phyloP scores from a whole-genome alignment of 2,329 filamentous ascomycete genomes.

The Nannizziopsis arthrosporioides region DNA sequence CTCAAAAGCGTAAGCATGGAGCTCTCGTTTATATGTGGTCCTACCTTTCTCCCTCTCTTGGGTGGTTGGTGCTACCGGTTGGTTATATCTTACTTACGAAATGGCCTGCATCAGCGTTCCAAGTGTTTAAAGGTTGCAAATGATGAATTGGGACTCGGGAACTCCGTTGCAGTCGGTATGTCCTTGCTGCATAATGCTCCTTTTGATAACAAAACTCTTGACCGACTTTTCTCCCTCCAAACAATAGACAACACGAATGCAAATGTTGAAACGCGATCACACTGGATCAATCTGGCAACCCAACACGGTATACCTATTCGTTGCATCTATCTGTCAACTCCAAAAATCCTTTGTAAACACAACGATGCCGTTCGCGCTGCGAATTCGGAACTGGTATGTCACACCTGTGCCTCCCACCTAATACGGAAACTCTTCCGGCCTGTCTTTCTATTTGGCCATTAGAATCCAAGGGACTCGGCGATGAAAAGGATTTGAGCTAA shows the following conservation, averaged over 20 bases:
- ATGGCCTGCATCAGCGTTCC: slow-evolving; percentile 37
- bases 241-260: slow-evolving; percentile 86
- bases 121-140: slow-evolving; percentile 60
- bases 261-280: slow-evolving; percentile 60
- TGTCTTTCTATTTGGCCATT: not conserved
- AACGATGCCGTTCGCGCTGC: slow-evolving; percentile 75
- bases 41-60: slow-evolving; percentile 10
- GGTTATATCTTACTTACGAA: slow-evolving; percentile 6
- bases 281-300: slow-evolving; percentile 66
- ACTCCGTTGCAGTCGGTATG: slow-evolving; percentile 67
- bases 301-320: slow-evolving; percentile 63
- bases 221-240: slow-evolving; percentile 13
- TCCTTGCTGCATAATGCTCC: not conserved
- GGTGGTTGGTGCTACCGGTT: not conserved
- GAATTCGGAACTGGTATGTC: slow-evolving; percentile 33
- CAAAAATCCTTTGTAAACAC: slow-evolving; percentile 60
- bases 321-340: slow-evolving; percentile 72
- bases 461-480: not conserved
- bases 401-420: slow-evolving; percentile 7
- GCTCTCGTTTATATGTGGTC: slow-evolving; percentile 9
- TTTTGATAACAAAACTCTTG: not conserved
- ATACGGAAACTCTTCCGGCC: not conserved
- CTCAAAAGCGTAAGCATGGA: slow-evolving; percentile 55
- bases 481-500: slow-evolving; percentile 7
- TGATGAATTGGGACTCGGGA: slow-evolving; percentile 51